phyloP scores from a whole-genome alignment of 352 stramenopile genomes.

The Pythium volutum region DNA sequence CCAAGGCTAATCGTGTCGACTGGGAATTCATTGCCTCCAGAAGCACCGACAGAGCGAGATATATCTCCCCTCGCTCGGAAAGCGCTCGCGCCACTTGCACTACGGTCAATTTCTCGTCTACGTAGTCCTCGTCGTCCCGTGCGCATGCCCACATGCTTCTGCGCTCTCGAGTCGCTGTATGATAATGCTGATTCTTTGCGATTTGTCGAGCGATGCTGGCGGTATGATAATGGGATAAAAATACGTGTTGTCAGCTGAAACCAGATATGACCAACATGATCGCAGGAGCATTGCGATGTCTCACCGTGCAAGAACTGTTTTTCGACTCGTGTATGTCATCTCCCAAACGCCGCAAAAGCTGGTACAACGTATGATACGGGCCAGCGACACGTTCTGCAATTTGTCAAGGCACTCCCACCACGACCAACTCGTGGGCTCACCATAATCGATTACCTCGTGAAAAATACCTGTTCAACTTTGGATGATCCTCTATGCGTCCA shows the following conservation, averaged over 20 bases:
- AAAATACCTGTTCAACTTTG: neutral
- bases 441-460: too few species aligned
- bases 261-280: neutral
- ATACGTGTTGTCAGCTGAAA: neutral
- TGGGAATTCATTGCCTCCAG: neutral
- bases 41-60: slow-evolving; percentile 6
- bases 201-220: neutral
- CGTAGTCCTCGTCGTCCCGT: neutral
- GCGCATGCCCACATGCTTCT: neutral
- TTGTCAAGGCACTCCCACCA: neutral
- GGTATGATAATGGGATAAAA: neutral
- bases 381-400: neutral
- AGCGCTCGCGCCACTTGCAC: slow-evolving; percentile 4
- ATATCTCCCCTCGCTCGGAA: slow-evolving; percentile 7
- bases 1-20: neutral
- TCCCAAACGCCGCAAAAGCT: neutral
- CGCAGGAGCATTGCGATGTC: neutral
- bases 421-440: neutral
- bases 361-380: neutral
- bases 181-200: too few species aligned
- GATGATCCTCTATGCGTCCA: slow-evolving; percentile 58
- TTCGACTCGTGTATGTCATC: neutral
- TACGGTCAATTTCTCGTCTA: neutral
- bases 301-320: neutral
- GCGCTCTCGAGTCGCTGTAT: neutral